These are phyloP conservation scores for Aspergillus eucalypticola DNA, from an alignment of 2,329 filamentous ascomycete species.

Conservation along the genomic window DNA sequence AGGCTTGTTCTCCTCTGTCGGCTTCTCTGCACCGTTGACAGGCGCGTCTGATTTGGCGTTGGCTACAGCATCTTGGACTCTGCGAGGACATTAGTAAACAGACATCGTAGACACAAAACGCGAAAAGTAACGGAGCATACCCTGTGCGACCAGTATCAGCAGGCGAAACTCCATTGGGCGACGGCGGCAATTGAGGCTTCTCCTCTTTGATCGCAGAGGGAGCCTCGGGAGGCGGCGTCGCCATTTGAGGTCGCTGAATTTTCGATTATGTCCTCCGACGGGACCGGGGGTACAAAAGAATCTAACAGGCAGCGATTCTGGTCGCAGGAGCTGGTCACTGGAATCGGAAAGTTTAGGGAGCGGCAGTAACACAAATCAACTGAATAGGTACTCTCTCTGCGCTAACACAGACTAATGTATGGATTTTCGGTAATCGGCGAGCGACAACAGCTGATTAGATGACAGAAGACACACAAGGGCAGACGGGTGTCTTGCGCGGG, in stretches of 20 bases:
- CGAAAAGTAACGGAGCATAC: slow-evolving; percentile 28
- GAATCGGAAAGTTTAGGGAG: slow-evolving; percentile 28
- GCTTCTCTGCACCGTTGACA: slow-evolving; percentile 14
- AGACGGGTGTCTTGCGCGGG: slow-evolving; percentile 20
- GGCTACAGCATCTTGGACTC: slow-evolving; percentile 24
- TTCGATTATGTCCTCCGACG: slow-evolving; percentile 21
- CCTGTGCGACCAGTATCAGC: slow-evolving; percentile 28
- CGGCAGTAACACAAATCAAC: slow-evolving; percentile 31
- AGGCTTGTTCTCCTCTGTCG: slow-evolving; percentile 18
- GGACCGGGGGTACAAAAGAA: slow-evolving; percentile 27
- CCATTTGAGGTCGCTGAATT: slow-evolving; percentile 35
- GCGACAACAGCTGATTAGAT: slow-evolving; percentile 29
- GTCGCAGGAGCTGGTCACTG: slow-evolving; percentile 22
- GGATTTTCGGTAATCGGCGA: slow-evolving; percentile 27
- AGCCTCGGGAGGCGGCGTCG: slow-evolving; percentile 47
- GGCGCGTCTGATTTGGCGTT: slow-evolving; percentile 29
- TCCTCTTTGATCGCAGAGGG: slow-evolving; percentile 41
- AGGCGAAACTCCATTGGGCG: slow-evolving; percentile 35
- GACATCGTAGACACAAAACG: not conserved
- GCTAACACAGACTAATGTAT: slow-evolving; percentile 35
- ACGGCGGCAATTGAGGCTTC: slow-evolving; percentile 43
- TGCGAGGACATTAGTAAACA: slow-evolving; percentile 23
- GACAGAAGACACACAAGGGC: slow-evolving; percentile 25
- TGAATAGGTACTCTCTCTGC: slow-evolving; percentile 36
- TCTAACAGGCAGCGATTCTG: slow-evolving; percentile 26